Evolutionary conservation across 495 filamentous ascomycete genomes (phyloP).

Genomic region (Aspergillus nidulans): DNA sequence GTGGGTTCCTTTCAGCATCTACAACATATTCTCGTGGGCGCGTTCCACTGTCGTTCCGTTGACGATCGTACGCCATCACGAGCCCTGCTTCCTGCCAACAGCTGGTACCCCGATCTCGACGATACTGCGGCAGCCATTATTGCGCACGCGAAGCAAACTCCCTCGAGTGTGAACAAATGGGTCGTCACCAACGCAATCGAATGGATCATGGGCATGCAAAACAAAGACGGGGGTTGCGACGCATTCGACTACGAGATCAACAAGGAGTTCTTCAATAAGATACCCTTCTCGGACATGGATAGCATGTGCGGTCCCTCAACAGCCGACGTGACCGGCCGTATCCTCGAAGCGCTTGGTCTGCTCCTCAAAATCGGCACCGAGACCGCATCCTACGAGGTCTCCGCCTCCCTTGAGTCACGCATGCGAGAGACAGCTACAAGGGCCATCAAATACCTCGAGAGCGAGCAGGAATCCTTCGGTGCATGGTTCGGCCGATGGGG

Average conservation of each 20-base stretch:
- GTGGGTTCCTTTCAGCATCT: conserved; percentile 32
- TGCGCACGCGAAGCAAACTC: conserved; percentile 27
- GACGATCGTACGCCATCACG: conserved; percentile 30
- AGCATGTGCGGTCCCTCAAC: conserved; percentile 30
- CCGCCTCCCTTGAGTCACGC: not conserved
- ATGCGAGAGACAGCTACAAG: not conserved
- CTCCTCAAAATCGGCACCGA: conserved; percentile 6
- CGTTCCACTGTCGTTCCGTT: conserved; percentile 33
- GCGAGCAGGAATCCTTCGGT: not conserved
- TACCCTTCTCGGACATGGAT: conserved; percentile 44
- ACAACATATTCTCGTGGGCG: conserved; percentile 34
- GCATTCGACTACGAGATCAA: conserved; percentile 40
- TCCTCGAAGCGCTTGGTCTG: conserved; percentile 38
- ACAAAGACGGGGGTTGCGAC: conserved; percentile 41
- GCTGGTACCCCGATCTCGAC: conserved; percentile 41
- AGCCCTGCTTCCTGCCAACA: conserved; percentile 35
- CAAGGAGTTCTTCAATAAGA: conserved; percentile 34
- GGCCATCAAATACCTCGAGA: not conserved
- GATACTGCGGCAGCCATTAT: conserved; percentile 38
- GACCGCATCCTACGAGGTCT: not conserved
- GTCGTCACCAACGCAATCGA: conserved; percentile 15
- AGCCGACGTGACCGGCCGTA: conserved; percentile 34
- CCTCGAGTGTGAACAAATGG: not conserved
- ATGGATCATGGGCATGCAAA: conserved; percentile 46
- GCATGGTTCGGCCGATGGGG: conserved; percentile 34